These are phyloP conservation scores for Tolypocladium amazonense DNA, from an alignment of 2,329 filamentous ascomycete genomes.

Conservation along the genomic window DNA sequence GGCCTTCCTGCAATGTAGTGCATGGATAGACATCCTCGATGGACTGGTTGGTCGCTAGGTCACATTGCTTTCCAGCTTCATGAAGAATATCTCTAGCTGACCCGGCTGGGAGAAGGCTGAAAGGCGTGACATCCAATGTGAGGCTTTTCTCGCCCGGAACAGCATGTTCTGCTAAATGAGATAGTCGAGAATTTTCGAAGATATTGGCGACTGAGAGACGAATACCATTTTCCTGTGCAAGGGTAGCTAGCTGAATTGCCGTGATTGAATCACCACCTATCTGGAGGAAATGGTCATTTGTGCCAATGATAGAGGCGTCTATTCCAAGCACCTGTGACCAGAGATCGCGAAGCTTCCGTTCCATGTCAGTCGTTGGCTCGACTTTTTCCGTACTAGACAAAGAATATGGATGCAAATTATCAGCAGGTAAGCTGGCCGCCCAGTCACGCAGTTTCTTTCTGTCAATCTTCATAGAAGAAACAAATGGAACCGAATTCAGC, in stretches of 20 bases:
- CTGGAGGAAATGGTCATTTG: conserved; percentile 6
- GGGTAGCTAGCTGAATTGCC: conserved; percentile 8
- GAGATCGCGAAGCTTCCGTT: not conserved
- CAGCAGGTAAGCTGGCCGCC: not conserved
- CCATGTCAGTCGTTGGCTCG: not conserved
- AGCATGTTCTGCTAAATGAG: not conserved
- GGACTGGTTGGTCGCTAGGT: not conserved
- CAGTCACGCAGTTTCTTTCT: not conserved
- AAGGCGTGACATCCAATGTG: not conserved
- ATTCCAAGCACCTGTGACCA: conserved; percentile 7
- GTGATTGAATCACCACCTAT: conserved; percentile 9
- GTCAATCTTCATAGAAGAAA: conserved; percentile 4
- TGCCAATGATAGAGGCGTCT: conserved; percentile 1
- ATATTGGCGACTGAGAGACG: not conserved
- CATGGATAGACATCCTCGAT: not conserved
- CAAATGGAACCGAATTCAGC: conserved; percentile 22
- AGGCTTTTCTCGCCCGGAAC: not conserved
- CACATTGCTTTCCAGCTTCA: not conserved
- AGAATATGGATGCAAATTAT: not conserved
- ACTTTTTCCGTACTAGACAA: not conserved
- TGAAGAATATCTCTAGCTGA: not conserved
- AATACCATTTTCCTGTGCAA: not conserved
- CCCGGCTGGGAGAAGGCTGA: not conserved
- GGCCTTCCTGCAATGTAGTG: not conserved
- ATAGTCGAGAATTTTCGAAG: not conserved